Base-by-base conservation (phyloP, 2,329 filamentous ascomycete genomes). In the Penicillium thymicola region DNA sequence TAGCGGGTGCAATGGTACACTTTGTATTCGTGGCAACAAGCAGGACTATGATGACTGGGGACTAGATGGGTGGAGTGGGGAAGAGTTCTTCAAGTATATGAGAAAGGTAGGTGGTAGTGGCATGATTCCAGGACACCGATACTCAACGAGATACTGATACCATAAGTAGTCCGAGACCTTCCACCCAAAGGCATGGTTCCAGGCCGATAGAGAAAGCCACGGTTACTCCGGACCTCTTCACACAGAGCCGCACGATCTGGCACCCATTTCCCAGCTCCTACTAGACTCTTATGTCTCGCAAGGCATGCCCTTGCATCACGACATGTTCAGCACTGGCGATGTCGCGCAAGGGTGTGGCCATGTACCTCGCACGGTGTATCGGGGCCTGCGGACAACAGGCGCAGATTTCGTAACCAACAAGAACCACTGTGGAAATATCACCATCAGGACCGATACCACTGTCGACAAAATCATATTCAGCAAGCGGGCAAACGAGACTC, bases 271-370 rank as follows among this genome's bases (percentile, higher is more conserved):
- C 3, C 70, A 84, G 43, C 74, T 81, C 30, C 67, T 85, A 10
- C 72, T 80, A 28, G 76, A 85, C 46, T 85, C 82, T 0, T 79
- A 85, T 70, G 70, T 81, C 9, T 81, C 79, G 2, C 72, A 80
- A 57, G 83, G 83, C 54, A 67, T 86, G 0, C 78, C 80, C 0
- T 72, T 83, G n/a, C 76, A 82, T 40, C 75, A 77, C 18, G 84
- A 87, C 59, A 85, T 86, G 81, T 86, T 86, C 64, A 78, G 79
- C 0, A 80, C 77, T 25, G 80, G 81, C 18, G 74, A 79, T 30
- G 78, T 76, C 21, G 69, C 81, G 1, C 78, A 83, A 50, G 82
- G 82, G 0, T 85, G 82, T 60, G 82, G 83, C 2, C 82, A 85
- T 66, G 80, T 70, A 1, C 75, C 79, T 13, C 73, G 82, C 59